These are phyloP conservation scores for Ceratopteris richardii DNA, from an alignment of 75 land plant genomes.

Conservation along the genomic window DNA sequence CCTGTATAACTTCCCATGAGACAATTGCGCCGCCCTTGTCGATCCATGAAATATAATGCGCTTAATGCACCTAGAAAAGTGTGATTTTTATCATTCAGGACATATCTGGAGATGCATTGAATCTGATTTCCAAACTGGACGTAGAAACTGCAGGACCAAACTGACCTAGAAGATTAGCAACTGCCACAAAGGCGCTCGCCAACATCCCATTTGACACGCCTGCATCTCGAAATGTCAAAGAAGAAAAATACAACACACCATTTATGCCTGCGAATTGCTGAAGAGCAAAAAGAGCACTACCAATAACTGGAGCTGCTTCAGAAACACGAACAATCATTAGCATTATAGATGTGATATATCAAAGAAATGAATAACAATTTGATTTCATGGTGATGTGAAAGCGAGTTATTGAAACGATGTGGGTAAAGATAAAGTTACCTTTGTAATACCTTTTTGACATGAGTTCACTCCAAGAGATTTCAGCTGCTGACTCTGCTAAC, in stretches of 20 bases:
- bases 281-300: conserved; percentile 67
- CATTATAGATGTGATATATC: conserved; percentile 9
- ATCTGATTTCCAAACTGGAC: no score
- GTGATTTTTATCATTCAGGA: conserved; percentile 1
- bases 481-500: conserved; percentile 26
- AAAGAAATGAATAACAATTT: conserved; percentile 5
- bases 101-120: conserved; percentile 7
- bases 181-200: conserved; percentile 74
- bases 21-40: conserved; percentile 73
- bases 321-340: conserved; percentile 4
- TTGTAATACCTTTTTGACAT: conserved; percentile 43
- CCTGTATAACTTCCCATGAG: conserved; percentile 80
- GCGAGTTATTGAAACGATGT: no score
- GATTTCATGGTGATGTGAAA: no score
- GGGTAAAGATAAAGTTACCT: no score
- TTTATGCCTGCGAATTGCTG: conserved; percentile 97
- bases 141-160: no score
- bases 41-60: conserved; percentile 77
- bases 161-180: conserved; percentile 74
- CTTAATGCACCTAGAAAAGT: conserved; percentile 64
- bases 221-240: conserved; percentile 74
- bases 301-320: conserved; percentile 72
- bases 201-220: conserved; percentile 54
- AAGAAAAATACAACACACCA: conserved; percentile 92
- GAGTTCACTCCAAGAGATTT: conserved; percentile 60